phyloP scores from a whole-genome alignment of 108 stramenopile genomes.

The Skeletonema grethae region DNA sequence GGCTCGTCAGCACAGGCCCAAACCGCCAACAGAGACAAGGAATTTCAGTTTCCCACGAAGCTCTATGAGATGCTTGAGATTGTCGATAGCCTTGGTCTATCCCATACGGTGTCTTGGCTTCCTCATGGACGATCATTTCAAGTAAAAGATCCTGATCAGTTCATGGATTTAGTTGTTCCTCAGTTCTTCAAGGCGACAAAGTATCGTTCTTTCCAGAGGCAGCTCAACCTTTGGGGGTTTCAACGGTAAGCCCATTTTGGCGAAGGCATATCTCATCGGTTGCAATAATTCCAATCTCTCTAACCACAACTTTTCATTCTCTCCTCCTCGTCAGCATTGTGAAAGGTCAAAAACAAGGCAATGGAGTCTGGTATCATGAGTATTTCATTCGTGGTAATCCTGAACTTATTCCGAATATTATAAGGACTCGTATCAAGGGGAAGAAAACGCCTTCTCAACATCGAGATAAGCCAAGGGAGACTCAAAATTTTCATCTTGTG shows the following conservation, averaged over 20 bases:
- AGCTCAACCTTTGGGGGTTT: slow-evolving; percentile 7
- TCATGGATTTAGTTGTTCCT: slow-evolving; percentile 5
- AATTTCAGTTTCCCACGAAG: background rate
- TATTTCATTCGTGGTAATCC: slow-evolving; percentile 3
- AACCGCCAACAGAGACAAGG: background rate
- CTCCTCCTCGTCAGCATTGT: background rate
- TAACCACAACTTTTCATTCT: background rate
- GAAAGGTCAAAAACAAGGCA: background rate
- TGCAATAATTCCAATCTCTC: background rate
- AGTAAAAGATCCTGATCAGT: background rate
- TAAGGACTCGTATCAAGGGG: background rate
- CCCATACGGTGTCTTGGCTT: background rate
- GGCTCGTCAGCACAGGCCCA: background rate
- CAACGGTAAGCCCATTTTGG: background rate
- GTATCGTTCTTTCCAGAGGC: slow-evolving; percentile 11
- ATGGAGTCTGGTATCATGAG: slow-evolving; percentile 5
- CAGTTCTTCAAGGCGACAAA: slow-evolving; percentile 15
- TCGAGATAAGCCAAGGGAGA: background rate
- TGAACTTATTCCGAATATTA: background rate
- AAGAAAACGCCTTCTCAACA: background rate
- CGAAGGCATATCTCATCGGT: background rate
- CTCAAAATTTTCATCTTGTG: background rate
- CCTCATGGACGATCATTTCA: background rate
- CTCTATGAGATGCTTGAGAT: background rate
- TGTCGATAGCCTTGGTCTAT: slow-evolving; percentile 44